phyloP scores from a whole-genome alignment of 2,329 filamentous ascomycete genomes.

The Cercospora beticola region DNA sequence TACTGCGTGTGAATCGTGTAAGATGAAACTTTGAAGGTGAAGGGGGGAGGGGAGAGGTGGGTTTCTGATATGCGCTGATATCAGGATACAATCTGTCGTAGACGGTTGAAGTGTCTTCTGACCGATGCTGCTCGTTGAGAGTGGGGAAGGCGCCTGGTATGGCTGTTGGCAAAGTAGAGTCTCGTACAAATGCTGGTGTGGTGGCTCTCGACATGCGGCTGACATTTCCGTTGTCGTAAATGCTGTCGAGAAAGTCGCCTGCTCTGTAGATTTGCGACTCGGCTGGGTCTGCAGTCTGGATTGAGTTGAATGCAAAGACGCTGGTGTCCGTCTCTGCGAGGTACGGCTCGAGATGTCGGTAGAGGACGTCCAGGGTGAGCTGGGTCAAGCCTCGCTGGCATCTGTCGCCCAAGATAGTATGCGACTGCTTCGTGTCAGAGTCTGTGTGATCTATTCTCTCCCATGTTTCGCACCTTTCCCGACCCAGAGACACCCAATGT shows the following conservation, averaged over 20 bases:
- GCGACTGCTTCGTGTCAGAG: constrained; percentile 61
- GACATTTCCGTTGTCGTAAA: constrained; percentile 67
- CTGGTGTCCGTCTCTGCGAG: constrained; percentile 62
- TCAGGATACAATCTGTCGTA: constrained; percentile 37
- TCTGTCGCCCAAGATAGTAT: constrained; percentile 89
- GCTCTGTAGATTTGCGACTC: constrained; percentile 77
- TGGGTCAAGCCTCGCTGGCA: constrained; percentile 87
- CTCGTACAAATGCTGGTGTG: constrained; percentile 49
- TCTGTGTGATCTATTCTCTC: background rate
- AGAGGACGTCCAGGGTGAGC: constrained; percentile 85
- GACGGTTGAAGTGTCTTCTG: constrained; percentile 28
- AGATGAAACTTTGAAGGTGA: constrained; percentile 26
- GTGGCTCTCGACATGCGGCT: constrained; percentile 45
- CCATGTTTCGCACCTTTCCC: constrained; percentile 68
- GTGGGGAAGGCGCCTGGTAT: constrained; percentile 34
- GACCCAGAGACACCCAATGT: constrained; percentile 93
- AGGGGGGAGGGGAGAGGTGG: constrained; percentile 20
- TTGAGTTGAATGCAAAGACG: constrained; percentile 66
- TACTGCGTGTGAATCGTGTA: constrained; percentile 26
- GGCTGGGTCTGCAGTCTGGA: constrained; percentile 74
- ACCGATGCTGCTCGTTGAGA: constrained; percentile 20
- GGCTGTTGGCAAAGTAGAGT: constrained; percentile 24
- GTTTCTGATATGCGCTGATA: constrained; percentile 29
- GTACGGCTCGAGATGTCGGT: constrained; percentile 72
- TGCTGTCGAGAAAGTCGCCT: constrained; percentile 72